Evolutionary conservation across 352 stramenopile species (phyloP).

Genomic region (Blastocystis sp.): DNA sequence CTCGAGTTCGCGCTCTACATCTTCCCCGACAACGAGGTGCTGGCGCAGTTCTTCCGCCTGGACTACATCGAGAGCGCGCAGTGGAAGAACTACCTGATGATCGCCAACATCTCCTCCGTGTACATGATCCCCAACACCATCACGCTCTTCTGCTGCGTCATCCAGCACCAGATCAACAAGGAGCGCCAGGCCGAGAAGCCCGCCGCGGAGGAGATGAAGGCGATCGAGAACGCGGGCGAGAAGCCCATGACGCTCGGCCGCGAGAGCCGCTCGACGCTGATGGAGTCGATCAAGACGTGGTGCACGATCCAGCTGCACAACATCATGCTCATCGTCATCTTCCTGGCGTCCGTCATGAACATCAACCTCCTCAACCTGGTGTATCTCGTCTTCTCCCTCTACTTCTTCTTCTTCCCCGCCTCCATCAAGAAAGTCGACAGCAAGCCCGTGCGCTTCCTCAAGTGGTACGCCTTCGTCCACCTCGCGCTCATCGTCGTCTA

Average conservation of each 20-base stretch:
- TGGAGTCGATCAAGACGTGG: slow-evolving; percentile 17
- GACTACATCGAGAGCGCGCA: not conserved
- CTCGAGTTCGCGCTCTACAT: slow-evolving; percentile 55
- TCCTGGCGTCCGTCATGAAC: slow-evolving; percentile 58
- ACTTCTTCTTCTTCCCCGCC: slow-evolving; percentile 11
- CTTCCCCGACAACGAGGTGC: slow-evolving; percentile 21
- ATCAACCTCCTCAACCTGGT: slow-evolving; percentile 44
- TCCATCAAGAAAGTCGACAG: slow-evolving; percentile 34
- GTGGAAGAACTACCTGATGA: slow-evolving; percentile 60
- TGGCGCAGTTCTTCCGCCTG: slow-evolving; percentile 1
- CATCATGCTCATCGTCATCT: slow-evolving; percentile 60
- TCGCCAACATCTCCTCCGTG: slow-evolving; percentile 62
- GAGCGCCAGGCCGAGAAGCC: not conserved
- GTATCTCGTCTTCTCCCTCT: slow-evolving; percentile 35
- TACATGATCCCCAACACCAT: slow-evolving; percentile 68
- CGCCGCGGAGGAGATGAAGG: not conserved
- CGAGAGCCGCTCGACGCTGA: not conserved
- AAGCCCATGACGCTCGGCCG: not conserved
- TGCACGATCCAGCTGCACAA: slow-evolving; percentile 44
- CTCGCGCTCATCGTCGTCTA: slow-evolving; percentile 44
- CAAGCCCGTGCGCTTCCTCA: slow-evolving; percentile 40
- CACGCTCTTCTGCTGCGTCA: slow-evolving; percentile 46
- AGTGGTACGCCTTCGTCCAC: slow-evolving; percentile 60
- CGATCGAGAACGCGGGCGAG: not conserved
- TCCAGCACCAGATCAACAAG: slow-evolving; percentile 41